Conservation (phyloP, 441 rosid genomes). For the Mallotus repandus region DNA sequence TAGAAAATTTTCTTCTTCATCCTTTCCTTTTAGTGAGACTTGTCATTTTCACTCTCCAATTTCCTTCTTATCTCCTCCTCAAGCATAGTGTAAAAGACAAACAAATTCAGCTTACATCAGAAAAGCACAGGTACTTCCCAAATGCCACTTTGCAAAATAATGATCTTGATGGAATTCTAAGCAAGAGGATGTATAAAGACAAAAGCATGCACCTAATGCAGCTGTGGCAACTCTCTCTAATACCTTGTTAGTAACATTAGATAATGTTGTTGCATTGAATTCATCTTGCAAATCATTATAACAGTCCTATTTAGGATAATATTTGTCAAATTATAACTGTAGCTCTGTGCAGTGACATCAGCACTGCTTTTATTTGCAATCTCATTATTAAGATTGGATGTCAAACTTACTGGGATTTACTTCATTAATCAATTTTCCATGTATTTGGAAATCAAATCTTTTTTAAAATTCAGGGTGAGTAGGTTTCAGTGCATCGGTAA, state of each 20-base stretch:
- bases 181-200: not conserved
- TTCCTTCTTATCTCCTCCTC: not conserved
- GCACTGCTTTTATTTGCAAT: not conserved
- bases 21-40: not conserved
- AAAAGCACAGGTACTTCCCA: not conserved
- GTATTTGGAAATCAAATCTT: not conserved
- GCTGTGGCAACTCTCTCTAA: too few species aligned
- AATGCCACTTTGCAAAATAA: not conserved
- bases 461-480: too few species aligned
- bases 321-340: too few species aligned
- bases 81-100: not conserved
- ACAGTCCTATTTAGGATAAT: too few species aligned
- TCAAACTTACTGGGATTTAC: not conserved
- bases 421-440: not conserved
- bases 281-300: not conserved
- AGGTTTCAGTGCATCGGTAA: too few species aligned
- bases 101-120: not conserved
- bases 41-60: not conserved
- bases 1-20: not conserved
- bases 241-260: not conserved
- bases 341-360: not conserved
- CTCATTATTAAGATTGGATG: not conserved
- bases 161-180: not conserved
- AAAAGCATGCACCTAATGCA: not conserved
- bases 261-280: not conserved